Conservation (phyloP, 2,329 filamentous ascomycete genomes). For the Cladorrhinum sp. region DNA sequence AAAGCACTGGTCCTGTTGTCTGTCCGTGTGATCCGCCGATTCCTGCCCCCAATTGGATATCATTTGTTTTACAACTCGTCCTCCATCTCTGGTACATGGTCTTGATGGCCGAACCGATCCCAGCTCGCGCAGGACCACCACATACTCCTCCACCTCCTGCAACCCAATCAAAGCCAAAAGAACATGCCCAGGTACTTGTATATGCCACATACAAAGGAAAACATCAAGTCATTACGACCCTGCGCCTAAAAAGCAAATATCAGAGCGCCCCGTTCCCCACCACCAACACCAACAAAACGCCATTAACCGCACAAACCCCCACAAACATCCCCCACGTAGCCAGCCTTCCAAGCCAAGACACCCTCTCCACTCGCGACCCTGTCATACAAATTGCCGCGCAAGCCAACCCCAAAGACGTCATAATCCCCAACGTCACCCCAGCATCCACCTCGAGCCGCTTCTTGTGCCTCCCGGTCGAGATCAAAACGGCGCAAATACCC, state of each 20-base stretch:
- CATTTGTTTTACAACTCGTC: too few species aligned
- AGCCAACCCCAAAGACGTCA: constrained; percentile 63
- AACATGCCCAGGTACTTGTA: background rate
- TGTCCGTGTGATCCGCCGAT: background rate
- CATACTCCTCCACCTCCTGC: background rate
- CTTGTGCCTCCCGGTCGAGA: constrained; percentile 65
- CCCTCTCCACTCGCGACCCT: constrained; percentile 47
- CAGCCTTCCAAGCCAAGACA: constrained; percentile 43
- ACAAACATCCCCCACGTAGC: constrained; percentile 44
- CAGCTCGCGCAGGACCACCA: background rate
- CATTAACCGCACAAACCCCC: constrained; percentile 47
- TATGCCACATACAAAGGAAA: background rate
- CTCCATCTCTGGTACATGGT: background rate
- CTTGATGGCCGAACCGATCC: background rate
- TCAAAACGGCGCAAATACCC: constrained; percentile 61
- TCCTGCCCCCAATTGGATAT: too few species aligned
- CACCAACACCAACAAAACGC: constrained; percentile 51
- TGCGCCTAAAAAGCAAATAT: background rate
- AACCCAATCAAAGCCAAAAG: background rate
- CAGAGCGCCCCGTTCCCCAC: constrained; percentile 35
- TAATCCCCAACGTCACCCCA: constrained; percentile 66
- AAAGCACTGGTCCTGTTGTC: background rate
- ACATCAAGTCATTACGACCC: background rate
- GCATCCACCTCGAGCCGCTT: constrained; percentile 69
- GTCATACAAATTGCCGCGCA: constrained; percentile 59